Evolutionary conservation across 768 basidiomycete genomes (phyloP).

Genomic region (Galerina sulciceps): DNA sequence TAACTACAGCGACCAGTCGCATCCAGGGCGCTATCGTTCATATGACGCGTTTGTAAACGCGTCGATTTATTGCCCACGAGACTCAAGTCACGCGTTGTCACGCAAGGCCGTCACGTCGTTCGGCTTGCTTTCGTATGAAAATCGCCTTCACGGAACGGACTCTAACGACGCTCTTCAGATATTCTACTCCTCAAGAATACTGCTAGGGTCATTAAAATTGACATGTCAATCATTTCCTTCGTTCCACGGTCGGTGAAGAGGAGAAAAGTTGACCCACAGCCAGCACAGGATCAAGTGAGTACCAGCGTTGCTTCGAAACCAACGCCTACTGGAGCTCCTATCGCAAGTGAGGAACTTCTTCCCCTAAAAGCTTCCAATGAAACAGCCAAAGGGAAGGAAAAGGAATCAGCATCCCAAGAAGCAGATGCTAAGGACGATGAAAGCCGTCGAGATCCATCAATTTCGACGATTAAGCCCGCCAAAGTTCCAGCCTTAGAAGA

Average conservation of each 20-base stretch:
- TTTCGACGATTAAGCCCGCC: too few species aligned
- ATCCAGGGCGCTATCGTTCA: too few species aligned
- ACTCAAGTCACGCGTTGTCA: too few species aligned
- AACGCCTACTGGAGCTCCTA: slow-evolving; percentile 7
- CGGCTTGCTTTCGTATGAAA: too few species aligned
- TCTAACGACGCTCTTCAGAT: neutral
- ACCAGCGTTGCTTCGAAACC: neutral
- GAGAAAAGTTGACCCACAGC: slow-evolving; percentile 9
- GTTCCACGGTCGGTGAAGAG: slow-evolving; percentile 30
- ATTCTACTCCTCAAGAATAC: neutral
- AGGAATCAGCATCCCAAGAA: neutral
- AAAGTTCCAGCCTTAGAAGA: slow-evolving; percentile 39
- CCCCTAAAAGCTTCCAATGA: neutral
- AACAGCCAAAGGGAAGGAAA: slow-evolving; percentile 11
- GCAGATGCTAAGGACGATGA: neutral
- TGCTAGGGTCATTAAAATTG: neutral
- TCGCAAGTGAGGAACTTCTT: slow-evolving; percentile 13
- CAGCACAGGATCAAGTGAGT: slow-evolving; percentile 14
- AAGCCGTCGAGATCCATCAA: neutral
- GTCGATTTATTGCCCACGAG: too few species aligned
- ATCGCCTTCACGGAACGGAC: neutral
- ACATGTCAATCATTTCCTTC: slow-evolving; percentile 27
- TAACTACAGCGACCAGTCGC: too few species aligned
- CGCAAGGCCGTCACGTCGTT: neutral
- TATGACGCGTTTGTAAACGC: too few species aligned